Base-by-base conservation (phyloP, 495 filamentous ascomycete genomes). In the Penicillium diatomitis region DNA sequence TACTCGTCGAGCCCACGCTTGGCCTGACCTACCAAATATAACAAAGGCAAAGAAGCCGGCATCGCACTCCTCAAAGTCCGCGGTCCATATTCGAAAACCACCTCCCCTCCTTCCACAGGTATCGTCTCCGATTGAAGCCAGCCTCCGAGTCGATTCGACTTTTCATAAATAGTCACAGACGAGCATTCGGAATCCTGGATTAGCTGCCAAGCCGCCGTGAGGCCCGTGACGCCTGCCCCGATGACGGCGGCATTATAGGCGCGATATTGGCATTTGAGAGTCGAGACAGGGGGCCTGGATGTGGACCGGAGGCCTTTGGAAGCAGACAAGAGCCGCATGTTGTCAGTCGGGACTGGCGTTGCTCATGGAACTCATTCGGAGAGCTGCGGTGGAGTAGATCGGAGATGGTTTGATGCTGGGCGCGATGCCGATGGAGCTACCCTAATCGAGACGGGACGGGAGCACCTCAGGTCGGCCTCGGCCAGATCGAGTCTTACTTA, bases 191-290 rank as follows among this genome's bases (percentile, higher is more conserved):
- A 65, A 46, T 77, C 63, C 39, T 77, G 77, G 5, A 79, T 61
- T 10, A 95, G 68, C 61, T 83, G 86, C 68, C 83, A 88, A 12
- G 90, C 90, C 33, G 81, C 76, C 30, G 87, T 79, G 44, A 99
- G 79, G 34, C 94, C 94, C 10, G 91, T 92, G 58, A 99, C 86
- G 44, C 94, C 94, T 47, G 82, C 91, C 34, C 94, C 92, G 9
- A 95, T 65, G 11, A 96, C 75, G 35, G 86, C 90, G 52, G 86
- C 78, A 54, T 79, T 62, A 52, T 71, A 70, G 11, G 62, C 48
- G 55, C 58, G 59, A 41, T 49, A 37, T 36, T 54, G 49, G 20
- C 31, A 52, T 34, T 57, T 58, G 41, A 54, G 41, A 27, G 44
- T 33, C 38, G 57, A 50, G 6, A 44, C 39, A 46, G 57, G 54